A percentile compares a stretch with the other conserved stretches of the same genome.
Conservation (phyloP, 2,329 filamentous ascomycete genomes). For the Apiospora phragmitis region DNA sequence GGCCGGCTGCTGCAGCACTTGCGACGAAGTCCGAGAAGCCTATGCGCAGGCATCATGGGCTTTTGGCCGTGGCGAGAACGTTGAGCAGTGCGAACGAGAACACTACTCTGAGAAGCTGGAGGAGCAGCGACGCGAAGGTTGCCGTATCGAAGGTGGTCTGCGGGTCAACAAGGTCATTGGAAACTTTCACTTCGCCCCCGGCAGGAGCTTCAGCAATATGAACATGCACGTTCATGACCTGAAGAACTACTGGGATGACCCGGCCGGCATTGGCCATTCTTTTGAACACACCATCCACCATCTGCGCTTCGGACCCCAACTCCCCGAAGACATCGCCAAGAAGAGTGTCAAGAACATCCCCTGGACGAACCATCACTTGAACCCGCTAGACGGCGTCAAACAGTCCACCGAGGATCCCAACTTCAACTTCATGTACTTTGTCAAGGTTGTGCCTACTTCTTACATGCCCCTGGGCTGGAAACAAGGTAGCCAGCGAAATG, state of each 20-base stretch:
- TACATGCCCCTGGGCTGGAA: constrained; percentile 89
- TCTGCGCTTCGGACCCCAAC: constrained; percentile 88
- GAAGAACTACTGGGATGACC: constrained; percentile 86
- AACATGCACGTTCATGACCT: constrained; percentile 98
- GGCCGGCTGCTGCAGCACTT: constrained; percentile 93
- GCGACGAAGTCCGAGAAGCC: constrained; percentile 93
- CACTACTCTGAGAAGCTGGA: constrained; percentile 90
- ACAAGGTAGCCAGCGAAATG: constrained; percentile 39
- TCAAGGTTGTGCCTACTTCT: constrained; percentile 96
- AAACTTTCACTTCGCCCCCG: constrained; percentile 97
- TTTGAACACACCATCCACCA: constrained; percentile 89
- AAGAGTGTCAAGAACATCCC: constrained; percentile 55
- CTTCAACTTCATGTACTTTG: constrained; percentile 98
- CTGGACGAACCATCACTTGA: constrained; percentile 89
- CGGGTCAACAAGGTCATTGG: constrained; percentile 98
- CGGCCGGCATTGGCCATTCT: constrained; percentile 65
- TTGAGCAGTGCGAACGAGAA: constrained; percentile 94
- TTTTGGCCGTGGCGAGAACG: constrained; percentile 86
- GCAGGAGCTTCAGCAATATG: constrained; percentile 91
- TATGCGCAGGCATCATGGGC: constrained; percentile 91
- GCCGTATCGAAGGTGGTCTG: constrained; percentile 87
- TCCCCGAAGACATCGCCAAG: constrained; percentile 69
- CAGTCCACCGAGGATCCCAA: constrained; percentile 80
- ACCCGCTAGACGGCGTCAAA: constrained; percentile 80
- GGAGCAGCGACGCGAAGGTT: constrained; percentile 86